Evolutionary conservation across 2,329 filamentous ascomycete species (phyloP).

Genomic region (Aureobasidium sp.): DNA sequence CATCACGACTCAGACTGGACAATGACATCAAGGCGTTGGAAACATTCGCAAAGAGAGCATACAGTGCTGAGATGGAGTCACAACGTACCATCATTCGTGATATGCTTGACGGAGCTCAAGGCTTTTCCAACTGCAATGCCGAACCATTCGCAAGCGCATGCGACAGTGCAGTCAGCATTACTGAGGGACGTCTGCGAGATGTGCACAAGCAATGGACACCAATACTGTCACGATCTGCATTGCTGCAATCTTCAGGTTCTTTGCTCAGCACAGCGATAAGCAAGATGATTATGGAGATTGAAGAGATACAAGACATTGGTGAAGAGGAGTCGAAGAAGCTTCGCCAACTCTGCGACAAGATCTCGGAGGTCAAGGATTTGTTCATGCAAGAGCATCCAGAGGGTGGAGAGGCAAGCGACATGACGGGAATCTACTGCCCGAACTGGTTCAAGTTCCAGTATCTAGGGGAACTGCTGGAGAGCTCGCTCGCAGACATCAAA

Average conservation of each 20-base stretch:
- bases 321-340: constrained; percentile 53
- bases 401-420: constrained; percentile 33
- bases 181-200: constrained; percentile 48
- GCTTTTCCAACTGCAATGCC: constrained; percentile 51
- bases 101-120: constrained; percentile 54
- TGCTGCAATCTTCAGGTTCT: constrained; percentile 54
- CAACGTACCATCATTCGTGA: constrained; percentile 55
- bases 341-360: constrained; percentile 47
- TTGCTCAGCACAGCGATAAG: constrained; percentile 48
- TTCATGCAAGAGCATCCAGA: constrained; percentile 41
- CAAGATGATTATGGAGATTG: constrained; percentile 54
- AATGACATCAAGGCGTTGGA: constrained; percentile 48
- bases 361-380: constrained; percentile 48
- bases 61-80: constrained; percentile 56
- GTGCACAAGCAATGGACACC: constrained; percentile 50
- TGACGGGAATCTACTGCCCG: constrained; percentile 53
- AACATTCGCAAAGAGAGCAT: constrained; percentile 51
- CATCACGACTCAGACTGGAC: constrained; percentile 38
- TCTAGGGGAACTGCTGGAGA: constrained; percentile 53
- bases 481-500: constrained; percentile 55
- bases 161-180: constrained; percentile 50
- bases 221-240: constrained; percentile 50
- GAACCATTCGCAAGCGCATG: constrained; percentile 52
- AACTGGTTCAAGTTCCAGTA: constrained; percentile 61
- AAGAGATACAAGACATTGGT: constrained; percentile 56